Evolutionary conservation across 2,329 filamentous ascomycete genomes (phyloP), one percentile per base, ranked within the genome.

Genomic region (Mycocentrospora acerina): DNA sequence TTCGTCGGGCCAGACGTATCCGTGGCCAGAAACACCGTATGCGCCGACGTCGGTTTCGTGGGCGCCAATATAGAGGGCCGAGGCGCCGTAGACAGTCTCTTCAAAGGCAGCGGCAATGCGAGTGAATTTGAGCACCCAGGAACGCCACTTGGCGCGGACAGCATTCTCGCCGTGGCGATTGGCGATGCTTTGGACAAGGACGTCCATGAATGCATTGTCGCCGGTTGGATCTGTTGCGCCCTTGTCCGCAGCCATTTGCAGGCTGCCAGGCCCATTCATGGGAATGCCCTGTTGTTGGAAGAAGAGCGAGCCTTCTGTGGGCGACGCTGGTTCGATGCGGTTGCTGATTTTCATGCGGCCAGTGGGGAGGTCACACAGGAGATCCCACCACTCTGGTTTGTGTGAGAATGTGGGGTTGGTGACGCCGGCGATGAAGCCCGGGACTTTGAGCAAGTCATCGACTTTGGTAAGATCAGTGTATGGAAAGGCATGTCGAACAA

Each of bases 391-490:
- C 64, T 96, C 90, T 0, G 87, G 88, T 59, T 97, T 91, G 59
- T 90, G 82, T 46, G 91, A 90, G 64, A 98, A 98, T 0, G 90
- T 91, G 5, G 93, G 93, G 62, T 98, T 98, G 1, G 91, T 98
- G 27, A 98, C 93, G 40, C 93, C 93, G 3, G 93, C 93, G 56
- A 98, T 95, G 68, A 98, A 98, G 2, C 93, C 93, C 6, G 93
- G 91, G 0, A 98, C 93, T 57, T 94, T 91, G 32, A 98, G 78
- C 9, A 98, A 78, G 63, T 97, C 93, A 53, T 98, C 93, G 43
- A 98, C 90, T 70, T 98, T 98, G 49, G 90, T 96, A 29, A 98
- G 77, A 71, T 98, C 93, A 1, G 93, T 98, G 62, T 98, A 98
- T 2, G 93, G 93, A 62, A 98, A 98, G 1, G 93, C 93, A 69